Evolutionary conservation across 495 filamentous ascomycete species (phyloP), one percentile per base, ranked within the genome.

Genomic region (Geoglossum glabrum): DNA sequence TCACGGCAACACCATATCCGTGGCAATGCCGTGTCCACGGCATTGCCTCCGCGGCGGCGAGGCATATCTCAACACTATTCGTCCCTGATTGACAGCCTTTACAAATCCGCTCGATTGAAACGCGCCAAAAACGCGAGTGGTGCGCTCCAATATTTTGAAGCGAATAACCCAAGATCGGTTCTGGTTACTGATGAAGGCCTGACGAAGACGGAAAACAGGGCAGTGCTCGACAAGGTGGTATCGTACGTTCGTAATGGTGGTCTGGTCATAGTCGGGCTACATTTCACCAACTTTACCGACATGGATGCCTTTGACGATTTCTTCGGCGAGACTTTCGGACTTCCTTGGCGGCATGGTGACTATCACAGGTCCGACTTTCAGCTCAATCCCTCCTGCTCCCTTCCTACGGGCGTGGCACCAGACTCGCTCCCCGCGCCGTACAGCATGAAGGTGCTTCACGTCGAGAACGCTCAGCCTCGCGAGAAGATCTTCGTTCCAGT

Each of bases 401-500:
- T 63, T n/a, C 57, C 64, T 19, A 47, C 51, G 23, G 60, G 59
- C 47, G 31, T 36, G 5, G 19, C 62, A 26, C 50, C 49, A 52
- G 36, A 28, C 28, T 57, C 40, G 25, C 64, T 76, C 19, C 67
- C 70, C 17, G 30, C 49, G 15, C 56, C 61, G 30, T 74, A 72
- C 62, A 72, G 68, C 60, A 71, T 72, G 66, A 76, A 74, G 65
- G 69, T 64, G 6, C 56, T 73, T 8, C 70, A 70, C 61, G 59
- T 75, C 33, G 63, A 68, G 60, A 60, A 65, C 54, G 68, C 67
- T 5, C 45, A 27, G 33, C 36, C 31, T 15, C 23, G 61, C 1
- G 63, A 69, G 33, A 70, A 61, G 56, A 57, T 72, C 9, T 72
- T 69, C 65, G 47, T 64, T 25, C 67, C 69, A 8, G 50, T 59